phyloP scores from a whole-genome alignment of 1,284 basidiomycete species.

The Inonotus obliquus region DNA sequence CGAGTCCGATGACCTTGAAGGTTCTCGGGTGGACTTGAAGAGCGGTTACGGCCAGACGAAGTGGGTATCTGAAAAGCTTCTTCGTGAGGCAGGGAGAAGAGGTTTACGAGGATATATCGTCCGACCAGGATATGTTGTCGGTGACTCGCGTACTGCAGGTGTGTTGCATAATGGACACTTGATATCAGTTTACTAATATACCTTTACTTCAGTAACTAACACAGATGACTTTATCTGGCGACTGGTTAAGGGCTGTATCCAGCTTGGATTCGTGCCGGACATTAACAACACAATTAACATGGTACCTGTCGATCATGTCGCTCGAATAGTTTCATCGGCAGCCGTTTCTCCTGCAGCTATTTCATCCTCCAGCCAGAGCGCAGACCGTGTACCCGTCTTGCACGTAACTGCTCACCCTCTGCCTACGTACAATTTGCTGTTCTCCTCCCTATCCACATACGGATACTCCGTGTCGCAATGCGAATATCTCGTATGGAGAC shows the following conservation, averaged over 20 bases:
- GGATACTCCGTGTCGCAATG: conserved; percentile 78
- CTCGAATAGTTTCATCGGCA: conserved; percentile 75
- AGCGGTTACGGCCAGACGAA: conserved; percentile 97
- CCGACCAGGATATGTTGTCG: conserved; percentile 94
- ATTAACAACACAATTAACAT: conserved; percentile 99
- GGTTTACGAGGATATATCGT: conserved; percentile 89
- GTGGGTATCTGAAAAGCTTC: conserved; percentile 95
- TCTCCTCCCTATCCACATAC: conserved; percentile 72
- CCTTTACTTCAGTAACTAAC: conserved; percentile 76
- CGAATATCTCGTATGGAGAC: conserved; percentile 92
- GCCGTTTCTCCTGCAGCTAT: conserved; percentile 68
- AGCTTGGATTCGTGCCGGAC: conserved; percentile 92
- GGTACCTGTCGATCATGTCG: conserved; percentile 97
- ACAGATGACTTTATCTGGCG: conserved; percentile 99
- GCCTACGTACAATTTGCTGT: conserved; percentile 88
- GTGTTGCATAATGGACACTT: conserved; percentile 25
- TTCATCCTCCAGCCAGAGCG: conserved; percentile 32
- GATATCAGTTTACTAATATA: conserved; percentile 18
- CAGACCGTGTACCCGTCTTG: conserved; percentile 55
- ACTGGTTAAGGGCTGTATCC: conserved; percentile 95
- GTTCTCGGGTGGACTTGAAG: conserved; percentile 71
- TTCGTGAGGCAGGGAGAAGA: conserved; percentile 86
- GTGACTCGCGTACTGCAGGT: conserved; percentile 86
- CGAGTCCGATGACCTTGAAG: conserved; percentile 90
- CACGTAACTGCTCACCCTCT: conserved; percentile 88